A percentile compares a stretch with the other conserved stretches of the same genome.
Conservation (phyloP, 305 asterid genomes). For the Solanum hybrid region DNA sequence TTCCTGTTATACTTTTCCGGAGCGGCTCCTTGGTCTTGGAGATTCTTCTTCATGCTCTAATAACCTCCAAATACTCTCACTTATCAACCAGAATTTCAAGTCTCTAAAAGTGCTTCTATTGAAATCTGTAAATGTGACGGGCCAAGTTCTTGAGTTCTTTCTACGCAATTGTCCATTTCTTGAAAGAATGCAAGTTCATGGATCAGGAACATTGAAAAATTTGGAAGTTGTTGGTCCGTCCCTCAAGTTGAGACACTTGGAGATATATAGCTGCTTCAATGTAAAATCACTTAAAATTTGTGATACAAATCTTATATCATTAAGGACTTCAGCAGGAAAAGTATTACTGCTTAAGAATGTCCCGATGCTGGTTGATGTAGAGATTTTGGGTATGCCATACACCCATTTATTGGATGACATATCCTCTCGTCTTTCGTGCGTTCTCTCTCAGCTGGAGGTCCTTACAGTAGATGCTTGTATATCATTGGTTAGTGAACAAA, state of each 20-base stretch:
- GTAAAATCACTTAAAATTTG: background rate
- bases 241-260: constrained; percentile 5
- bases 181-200: background rate
- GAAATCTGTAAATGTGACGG: background rate
- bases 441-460: constrained; percentile 1
- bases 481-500: background rate
- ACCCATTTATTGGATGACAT: background rate
- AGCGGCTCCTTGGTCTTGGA: background rate
- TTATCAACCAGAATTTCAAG: background rate
- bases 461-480: background rate
- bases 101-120: background rate
- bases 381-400: background rate
- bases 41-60: background rate
- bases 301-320: constrained; percentile 1
- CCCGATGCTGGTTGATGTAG: constrained; percentile 3
- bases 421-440: background rate
- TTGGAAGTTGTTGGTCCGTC: background rate
- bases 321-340: background rate
- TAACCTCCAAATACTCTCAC: background rate
- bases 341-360: background rate
- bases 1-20: background rate
- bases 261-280: background rate
- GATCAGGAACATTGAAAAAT: background rate
- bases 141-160: background rate
- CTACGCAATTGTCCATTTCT: constrained; percentile 1